These are phyloP conservation scores for Monosporascus sp. DNA, from an alignment of 2,329 filamentous ascomycete genomes.

Conservation along the genomic window DNA sequence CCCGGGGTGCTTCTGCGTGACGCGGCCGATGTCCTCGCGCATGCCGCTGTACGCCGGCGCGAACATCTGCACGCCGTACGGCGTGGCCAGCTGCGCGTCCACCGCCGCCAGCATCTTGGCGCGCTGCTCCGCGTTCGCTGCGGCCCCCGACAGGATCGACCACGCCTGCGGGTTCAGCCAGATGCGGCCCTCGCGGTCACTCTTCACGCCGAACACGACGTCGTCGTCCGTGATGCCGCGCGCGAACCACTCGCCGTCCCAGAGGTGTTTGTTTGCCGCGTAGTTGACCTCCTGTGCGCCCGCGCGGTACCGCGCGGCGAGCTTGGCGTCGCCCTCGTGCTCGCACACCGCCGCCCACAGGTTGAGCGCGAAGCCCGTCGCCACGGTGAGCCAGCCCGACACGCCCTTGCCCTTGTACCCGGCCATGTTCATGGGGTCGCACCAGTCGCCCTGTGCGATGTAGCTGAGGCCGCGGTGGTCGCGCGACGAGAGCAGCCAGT, in stretches of 20 bases:
- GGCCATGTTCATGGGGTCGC: slow-evolving; percentile 60
- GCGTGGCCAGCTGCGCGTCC: slow-evolving; percentile 46
- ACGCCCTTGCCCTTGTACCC: slow-evolving; percentile 53
- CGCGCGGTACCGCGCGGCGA: slow-evolving; percentile 39
- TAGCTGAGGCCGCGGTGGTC: slow-evolving; percentile 51
- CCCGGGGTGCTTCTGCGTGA: slow-evolving; percentile 54
- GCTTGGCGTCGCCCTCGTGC: slow-evolving; percentile 32
- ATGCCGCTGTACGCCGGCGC: slow-evolving; percentile 48
- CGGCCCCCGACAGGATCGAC: slow-evolving; percentile 47
- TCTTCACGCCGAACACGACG: slow-evolving; percentile 45
- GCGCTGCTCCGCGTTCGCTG: slow-evolving; percentile 38
- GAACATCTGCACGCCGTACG: slow-evolving; percentile 53
- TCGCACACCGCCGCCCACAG: slow-evolving; percentile 51
- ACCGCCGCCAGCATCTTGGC: slow-evolving; percentile 42
- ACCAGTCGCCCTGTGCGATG: slow-evolving; percentile 57
- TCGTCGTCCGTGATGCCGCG: slow-evolving; percentile 54
- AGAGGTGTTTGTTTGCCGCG: slow-evolving; percentile 47
- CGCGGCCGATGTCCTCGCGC: slow-evolving; percentile 54
- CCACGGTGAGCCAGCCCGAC: slow-evolving; percentile 54
- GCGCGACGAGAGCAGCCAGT: slow-evolving; percentile 47
- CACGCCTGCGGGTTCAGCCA: slow-evolving; percentile 56
- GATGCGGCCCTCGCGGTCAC: slow-evolving; percentile 49
- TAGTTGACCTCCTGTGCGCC: slow-evolving; percentile 43
- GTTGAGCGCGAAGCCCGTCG: slow-evolving; percentile 47
- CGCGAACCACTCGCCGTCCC: slow-evolving; percentile 53